A percentile compares a stretch with the other conserved stretches of the same genome.
Evolutionary conservation across 768 basidiomycete species (phyloP).

Genomic region (Agaricus blazei): DNA sequence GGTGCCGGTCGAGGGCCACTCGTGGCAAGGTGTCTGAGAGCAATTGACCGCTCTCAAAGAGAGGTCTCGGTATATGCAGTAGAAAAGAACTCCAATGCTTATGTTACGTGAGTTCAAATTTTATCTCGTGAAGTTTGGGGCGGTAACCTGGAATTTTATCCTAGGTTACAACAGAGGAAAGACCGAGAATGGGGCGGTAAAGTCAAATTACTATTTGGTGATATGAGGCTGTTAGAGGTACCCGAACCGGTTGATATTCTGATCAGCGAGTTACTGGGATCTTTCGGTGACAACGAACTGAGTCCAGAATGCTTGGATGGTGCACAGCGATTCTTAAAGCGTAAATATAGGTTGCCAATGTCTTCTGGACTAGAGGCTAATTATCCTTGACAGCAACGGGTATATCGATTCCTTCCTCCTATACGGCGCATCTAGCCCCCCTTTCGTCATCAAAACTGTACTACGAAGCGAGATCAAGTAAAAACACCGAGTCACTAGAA

Average conservation of each 20-base stretch:
- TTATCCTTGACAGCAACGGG: constrained; percentile 61
- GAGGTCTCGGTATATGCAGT: constrained; percentile 75
- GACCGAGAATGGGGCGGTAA: constrained; percentile 76
- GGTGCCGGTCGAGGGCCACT: constrained; percentile 95
- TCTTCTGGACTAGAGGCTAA: neutral
- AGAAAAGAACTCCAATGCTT: constrained; percentile 97
- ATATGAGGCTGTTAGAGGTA: constrained; percentile 82
- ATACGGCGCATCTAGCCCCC: constrained; percentile 92
- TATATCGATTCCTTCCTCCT: constrained; percentile 94
- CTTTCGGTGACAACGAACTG: constrained; percentile 97
- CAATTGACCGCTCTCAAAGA: constrained; percentile 61
- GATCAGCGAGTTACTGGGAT: constrained; percentile 92
- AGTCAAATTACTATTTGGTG: constrained; percentile 85
- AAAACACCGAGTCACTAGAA: constrained; percentile 72
- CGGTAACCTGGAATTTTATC: neutral
- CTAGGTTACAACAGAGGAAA: constrained; percentile 80
- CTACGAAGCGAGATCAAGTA: constrained; percentile 67
- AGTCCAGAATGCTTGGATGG: constrained; percentile 98
- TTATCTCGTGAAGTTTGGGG: neutral
- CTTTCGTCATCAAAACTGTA: constrained; percentile 91
- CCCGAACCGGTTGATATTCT: constrained; percentile 91
- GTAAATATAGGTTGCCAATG: constrained; percentile 37
- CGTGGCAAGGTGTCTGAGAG: constrained; percentile 77
- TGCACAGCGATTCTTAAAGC: constrained; percentile 87
- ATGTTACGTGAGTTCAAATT: constrained; percentile 64